Percentiles rank a stretch among this genome's conserved stretches.
Conservation (phyloP, 2,329 filamentous ascomycete species). For the Biscogniauxia sp. region DNA sequence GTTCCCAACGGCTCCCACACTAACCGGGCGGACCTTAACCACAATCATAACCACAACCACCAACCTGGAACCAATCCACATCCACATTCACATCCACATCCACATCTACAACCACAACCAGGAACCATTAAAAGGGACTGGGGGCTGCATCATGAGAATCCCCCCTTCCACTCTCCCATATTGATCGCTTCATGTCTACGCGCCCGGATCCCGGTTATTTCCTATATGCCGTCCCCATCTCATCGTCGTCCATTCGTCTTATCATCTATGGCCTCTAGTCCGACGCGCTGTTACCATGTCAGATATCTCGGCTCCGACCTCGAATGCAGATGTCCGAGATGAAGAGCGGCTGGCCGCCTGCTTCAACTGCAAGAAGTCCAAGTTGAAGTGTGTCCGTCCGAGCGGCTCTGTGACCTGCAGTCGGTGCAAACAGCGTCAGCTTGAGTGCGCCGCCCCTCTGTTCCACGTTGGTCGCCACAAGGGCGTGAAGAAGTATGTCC, state of each 20-base stretch:
- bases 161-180: not conserved
- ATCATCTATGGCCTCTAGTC: not conserved
- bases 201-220: not conserved
- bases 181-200: not conserved
- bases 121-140: not conserved
- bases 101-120: not conserved
- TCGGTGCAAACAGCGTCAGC: conserved; percentile 31
- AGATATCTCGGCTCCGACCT: conserved; percentile 23
- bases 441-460: conserved; percentile 66
- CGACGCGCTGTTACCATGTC: conserved; percentile 18
- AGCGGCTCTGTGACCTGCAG: conserved; percentile 30
- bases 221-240: not conserved
- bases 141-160: not conserved
- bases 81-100: too few species aligned
- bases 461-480: conserved; percentile 73
- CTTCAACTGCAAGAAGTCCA: conserved; percentile 36
- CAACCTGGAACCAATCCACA: too few species aligned
- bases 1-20: not conserved
- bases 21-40: too few species aligned
- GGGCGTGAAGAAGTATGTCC: conserved; percentile 69
- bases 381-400: conserved; percentile 34
- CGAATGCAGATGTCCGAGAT: conserved; percentile 22
- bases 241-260: not conserved
- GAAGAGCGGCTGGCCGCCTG: conserved; percentile 33
- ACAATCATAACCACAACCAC: too few species aligned